A percentile compares a stretch with the other conserved stretches of the same genome.
These are phyloP conservation scores for Candida caryicola DNA, from an alignment of 805 yeast species.

Conservation along the genomic window DNA sequence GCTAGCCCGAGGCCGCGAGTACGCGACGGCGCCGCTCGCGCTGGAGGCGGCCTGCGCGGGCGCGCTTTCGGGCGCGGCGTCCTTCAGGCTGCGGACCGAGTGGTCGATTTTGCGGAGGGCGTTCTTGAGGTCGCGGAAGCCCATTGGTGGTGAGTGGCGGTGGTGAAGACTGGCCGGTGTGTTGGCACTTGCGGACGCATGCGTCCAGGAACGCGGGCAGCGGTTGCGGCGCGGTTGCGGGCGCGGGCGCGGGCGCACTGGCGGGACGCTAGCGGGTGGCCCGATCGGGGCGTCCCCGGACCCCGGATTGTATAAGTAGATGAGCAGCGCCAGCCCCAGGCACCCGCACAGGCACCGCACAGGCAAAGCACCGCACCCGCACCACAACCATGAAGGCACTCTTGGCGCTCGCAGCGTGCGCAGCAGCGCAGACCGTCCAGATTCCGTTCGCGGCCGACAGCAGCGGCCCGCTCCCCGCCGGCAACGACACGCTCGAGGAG, in stretches of 20 bases:
- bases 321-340: too few species aligned
- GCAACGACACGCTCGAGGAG: conserved; percentile 39
- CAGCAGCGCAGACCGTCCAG: background rate
- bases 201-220: too few species aligned
- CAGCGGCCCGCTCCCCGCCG: background rate
- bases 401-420: background rate
- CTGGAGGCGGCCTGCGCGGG: background rate
- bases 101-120: conserved; percentile 20
- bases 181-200: too few species aligned
- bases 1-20: conserved; percentile 4
- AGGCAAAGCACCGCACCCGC: too few species aligned
- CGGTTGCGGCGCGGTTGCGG: too few species aligned
- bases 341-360: too few species aligned
- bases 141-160: conserved; percentile 14
- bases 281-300: too few species aligned
- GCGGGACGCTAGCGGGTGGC: too few species aligned
- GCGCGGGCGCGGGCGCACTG: too few species aligned
- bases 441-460: background rate
- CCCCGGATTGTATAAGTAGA: too few species aligned
- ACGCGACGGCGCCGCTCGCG: background rate
- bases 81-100: conserved; percentile 1
- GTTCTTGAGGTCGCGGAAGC: conserved; percentile 23
- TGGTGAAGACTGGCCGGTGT: background rate
- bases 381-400: too few species aligned
- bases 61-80: background rate